These are phyloP conservation scores for Starmerella floris DNA, from an alignment of 805 yeast species.

Conservation along the genomic window DNA sequence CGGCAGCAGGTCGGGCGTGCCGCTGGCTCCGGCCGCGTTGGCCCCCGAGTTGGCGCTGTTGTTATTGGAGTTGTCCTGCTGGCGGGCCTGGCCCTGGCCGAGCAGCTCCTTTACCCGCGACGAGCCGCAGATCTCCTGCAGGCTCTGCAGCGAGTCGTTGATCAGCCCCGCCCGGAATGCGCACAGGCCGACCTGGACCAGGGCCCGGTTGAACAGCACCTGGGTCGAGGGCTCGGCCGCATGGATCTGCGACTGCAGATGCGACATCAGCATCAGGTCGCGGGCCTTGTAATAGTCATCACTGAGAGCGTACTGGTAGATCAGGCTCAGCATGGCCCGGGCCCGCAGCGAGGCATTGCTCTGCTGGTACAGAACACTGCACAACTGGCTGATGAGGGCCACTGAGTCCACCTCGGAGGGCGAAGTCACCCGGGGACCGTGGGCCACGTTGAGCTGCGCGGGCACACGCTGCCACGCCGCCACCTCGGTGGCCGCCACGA, in stretches of 20 bases:
- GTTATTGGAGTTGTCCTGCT: slow-evolving; percentile 25
- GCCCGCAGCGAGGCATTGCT: slow-evolving; percentile 57
- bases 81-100: slow-evolving; percentile 81
- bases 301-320: slow-evolving; percentile 84
- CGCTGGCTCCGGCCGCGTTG: slow-evolving; percentile 6
- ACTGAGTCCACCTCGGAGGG: slow-evolving; percentile 31
- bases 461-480: slow-evolving; percentile 57
- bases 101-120: slow-evolving; percentile 79
- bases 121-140: slow-evolving; percentile 78
- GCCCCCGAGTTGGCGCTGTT: not conserved
- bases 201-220: slow-evolving; percentile 85
- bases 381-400: slow-evolving; percentile 49
- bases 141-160: slow-evolving; percentile 70
- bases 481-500: slow-evolving; percentile 55
- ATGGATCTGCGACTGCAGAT: slow-evolving; percentile 69
- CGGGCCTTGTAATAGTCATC: slow-evolving; percentile 73
- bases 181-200: slow-evolving; percentile 88
- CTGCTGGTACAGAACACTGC: slow-evolving; percentile 53
- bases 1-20: slow-evolving; percentile 47
- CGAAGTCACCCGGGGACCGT: slow-evolving; percentile 28
- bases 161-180: slow-evolving; percentile 86
- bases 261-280: slow-evolving; percentile 75
- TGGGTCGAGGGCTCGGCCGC: slow-evolving; percentile 76
- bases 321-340: slow-evolving; percentile 70
- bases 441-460: slow-evolving; percentile 24